Evolutionary conservation across 2,329 filamentous ascomycete species (phyloP).

Genomic region (Westerdykella sp.): DNA sequence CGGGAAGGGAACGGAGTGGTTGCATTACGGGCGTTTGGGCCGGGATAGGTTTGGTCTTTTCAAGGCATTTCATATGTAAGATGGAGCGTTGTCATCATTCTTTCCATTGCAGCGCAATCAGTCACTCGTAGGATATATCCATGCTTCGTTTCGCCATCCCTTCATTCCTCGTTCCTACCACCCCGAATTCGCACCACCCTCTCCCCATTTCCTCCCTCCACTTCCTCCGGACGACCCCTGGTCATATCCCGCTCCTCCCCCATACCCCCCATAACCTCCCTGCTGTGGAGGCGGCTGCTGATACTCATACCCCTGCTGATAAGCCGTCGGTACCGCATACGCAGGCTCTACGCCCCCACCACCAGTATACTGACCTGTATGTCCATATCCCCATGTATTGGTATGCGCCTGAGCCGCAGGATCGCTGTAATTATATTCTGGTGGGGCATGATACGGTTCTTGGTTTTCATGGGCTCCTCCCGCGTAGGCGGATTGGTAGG

Average conservation of each 20-base stretch:
- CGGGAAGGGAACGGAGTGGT: too few relatives aligned
- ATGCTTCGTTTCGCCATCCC: neutral
- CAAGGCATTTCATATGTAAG: too few relatives aligned
- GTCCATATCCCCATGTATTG: slow-evolving; percentile 22
- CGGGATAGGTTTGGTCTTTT: too few relatives aligned
- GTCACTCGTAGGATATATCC: too few relatives aligned
- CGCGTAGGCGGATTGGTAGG: slow-evolving; percentile 31
- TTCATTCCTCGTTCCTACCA: slow-evolving; percentile 12
- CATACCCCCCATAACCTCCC: slow-evolving; percentile 1
- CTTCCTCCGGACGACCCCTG: slow-evolving; percentile 11
- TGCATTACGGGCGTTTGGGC: too few relatives aligned
- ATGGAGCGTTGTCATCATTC: too few relatives aligned
- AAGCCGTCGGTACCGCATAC: slow-evolving; percentile 30
- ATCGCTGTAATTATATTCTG: slow-evolving; percentile 17
- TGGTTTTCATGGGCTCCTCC: slow-evolving; percentile 12
- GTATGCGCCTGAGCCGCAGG: slow-evolving; percentile 14
- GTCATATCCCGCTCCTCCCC: slow-evolving; percentile 10
- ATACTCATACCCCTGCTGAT: slow-evolving; percentile 35
- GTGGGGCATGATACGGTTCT: slow-evolving; percentile 14
- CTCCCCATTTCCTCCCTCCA: slow-evolving; percentile 26
- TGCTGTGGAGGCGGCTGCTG: slow-evolving; percentile 1
- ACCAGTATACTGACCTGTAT: slow-evolving; percentile 19
- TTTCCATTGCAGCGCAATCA: too few relatives aligned
- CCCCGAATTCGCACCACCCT: slow-evolving; percentile 22
- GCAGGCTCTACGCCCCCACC: slow-evolving; percentile 29